Conservation (phyloP, 345 rosid species). For the Rhizophora mangle region DNA sequence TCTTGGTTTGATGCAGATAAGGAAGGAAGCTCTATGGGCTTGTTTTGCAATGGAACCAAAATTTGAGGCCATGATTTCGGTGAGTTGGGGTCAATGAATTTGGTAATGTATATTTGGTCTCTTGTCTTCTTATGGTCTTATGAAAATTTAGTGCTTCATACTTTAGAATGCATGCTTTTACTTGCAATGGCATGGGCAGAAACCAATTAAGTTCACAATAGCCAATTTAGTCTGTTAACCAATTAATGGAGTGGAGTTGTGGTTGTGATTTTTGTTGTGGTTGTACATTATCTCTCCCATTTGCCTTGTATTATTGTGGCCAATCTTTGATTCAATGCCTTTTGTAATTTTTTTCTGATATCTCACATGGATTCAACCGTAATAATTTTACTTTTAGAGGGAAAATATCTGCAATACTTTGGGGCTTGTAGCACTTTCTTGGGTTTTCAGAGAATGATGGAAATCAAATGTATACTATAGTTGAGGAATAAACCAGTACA, state of each 20-base stretch:
- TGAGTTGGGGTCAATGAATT: conserved; percentile 24
- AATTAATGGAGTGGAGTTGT: background rate
- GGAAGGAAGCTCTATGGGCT: conserved; percentile 94
- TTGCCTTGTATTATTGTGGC: no score
- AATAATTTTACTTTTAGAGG: no score
- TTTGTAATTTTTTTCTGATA: no score
- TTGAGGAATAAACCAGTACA: background rate
- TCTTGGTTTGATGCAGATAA: conserved; percentile 46
- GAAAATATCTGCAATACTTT: no score
- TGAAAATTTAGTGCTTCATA: background rate
- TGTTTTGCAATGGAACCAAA: conserved; percentile 86
- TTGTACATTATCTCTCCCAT: no score
- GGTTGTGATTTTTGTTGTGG: no score
- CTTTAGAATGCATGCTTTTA: background rate
- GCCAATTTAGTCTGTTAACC: no score
- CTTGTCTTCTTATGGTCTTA: background rate
- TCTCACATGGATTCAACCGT: no score
- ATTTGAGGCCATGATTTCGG: conserved; percentile 79
- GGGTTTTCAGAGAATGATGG: background rate
- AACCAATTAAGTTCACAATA: background rate
- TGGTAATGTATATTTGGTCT: background rate
- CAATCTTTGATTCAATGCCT: no score
- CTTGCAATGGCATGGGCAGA: background rate
- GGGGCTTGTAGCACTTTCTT: background rate
- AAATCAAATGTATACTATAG: no score